Conservation (phyloP, 2,329 filamentous ascomycete species). For the Chalara sp. region DNA sequence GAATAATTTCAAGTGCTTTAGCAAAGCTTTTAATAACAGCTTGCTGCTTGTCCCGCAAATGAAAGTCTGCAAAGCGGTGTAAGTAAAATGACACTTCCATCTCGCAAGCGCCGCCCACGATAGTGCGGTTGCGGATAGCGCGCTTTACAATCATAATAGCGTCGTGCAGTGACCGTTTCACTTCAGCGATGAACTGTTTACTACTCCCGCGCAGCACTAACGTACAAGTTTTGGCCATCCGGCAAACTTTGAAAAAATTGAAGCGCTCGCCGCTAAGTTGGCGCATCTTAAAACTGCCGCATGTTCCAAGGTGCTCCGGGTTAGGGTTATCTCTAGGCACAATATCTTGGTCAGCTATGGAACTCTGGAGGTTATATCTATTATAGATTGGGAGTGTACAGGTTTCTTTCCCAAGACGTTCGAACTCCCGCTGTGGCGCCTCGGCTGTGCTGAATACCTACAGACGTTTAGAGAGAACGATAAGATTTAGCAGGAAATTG, state of each 20-base stretch:
- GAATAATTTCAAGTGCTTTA: conserved; percentile 94
- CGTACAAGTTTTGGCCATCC: conserved; percentile 93
- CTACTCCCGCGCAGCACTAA: conserved; percentile 90
- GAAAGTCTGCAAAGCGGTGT: conserved; percentile 86
- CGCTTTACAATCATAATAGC: conserved; percentile 99
- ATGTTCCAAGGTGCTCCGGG: conserved; percentile 81
- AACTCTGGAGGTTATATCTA: too few species aligned
- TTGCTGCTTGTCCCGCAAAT: conserved; percentile 92
- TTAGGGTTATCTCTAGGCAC: conserved; percentile 95
- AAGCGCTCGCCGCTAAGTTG: conserved; percentile 96
- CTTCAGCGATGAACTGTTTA: conserved; percentile 98
- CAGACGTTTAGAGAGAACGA: too few species aligned
- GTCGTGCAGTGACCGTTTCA: conserved; percentile 94
- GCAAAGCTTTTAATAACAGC: conserved; percentile 96
- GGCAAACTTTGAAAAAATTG: conserved; percentile 98
- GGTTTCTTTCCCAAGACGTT: too few species aligned
- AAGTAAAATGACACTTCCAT: conserved; percentile 96
- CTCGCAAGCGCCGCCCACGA: conserved; percentile 90
- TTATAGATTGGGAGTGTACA: too few species aligned
- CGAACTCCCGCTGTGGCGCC: too few species aligned
- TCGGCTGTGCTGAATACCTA: too few species aligned
- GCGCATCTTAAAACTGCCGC: conserved; percentile 85
- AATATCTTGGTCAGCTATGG: too few species aligned
- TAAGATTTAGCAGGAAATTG: too few species aligned
- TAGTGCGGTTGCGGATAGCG: conserved; percentile 86